Base-by-base conservation (phyloP, 2,329 filamentous ascomycete genomes). In the Cladophialophora exuberans region DNA sequence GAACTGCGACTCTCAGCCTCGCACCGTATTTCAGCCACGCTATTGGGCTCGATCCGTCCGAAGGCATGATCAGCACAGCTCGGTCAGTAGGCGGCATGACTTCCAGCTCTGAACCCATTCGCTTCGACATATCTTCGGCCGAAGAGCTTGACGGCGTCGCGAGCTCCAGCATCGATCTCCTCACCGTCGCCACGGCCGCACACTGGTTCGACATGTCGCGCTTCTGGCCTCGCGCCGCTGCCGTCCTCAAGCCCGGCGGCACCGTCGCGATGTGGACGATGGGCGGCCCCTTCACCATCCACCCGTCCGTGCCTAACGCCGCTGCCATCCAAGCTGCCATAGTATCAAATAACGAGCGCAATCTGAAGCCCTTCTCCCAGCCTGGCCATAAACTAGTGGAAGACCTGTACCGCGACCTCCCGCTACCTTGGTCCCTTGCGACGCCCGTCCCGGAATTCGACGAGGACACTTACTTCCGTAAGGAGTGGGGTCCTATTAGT, bases 201-300 rank as follows among this genome's bases (percentile, higher is more conserved):
- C 81, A 83, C 65, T 83, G 81, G 81, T 82, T 83, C 67, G 73
- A 83, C 59, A 76, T 83, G 74, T 56, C 69, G 0, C 48, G 52
- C 0, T 83, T 83, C 67, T 83, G 79, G 75, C 42, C 57, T 3
- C 65, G 68, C 0, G 81, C 79, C 0, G 76, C 75, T 0, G 66
- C 67, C 5, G 66, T 77, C 0, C 66, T 84, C 3, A 76, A 73
- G 59, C 77, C 79, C 0, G 76, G 76, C 13, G 81, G 81, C 22
- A 82, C 73, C 2, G 76, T 83, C 0, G 80, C 79, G 0, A 52
- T 84, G 1, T 83, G 79, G 79, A 69, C 69, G 0, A 67, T n/a
- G n/a, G n/a, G 65, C 3, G 71, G 52, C n/a, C 17, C 26, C 20
- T 31, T 33, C 10, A 49, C 33, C 28, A 22, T 70, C 3, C 65